A percentile compares a stretch with the other conserved stretches of the same genome.
Evolutionary conservation across 2,329 filamentous ascomycete genomes (phyloP).

Genomic region (Lecanosticta acicola): DNA sequence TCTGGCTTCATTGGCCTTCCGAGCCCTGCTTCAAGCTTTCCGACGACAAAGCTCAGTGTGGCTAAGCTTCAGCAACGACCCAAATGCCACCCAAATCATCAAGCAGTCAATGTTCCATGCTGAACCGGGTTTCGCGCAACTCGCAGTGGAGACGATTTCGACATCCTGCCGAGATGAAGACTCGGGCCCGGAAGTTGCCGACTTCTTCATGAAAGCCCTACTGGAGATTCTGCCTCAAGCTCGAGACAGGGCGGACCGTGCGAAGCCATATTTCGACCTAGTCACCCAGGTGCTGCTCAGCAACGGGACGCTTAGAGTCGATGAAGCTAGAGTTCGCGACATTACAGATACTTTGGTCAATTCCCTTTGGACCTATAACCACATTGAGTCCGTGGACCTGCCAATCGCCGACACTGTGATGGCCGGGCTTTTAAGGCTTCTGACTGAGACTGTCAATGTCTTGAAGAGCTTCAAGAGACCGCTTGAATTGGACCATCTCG

Average conservation of each 20-base stretch:
- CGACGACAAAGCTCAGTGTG: constrained; percentile 29
- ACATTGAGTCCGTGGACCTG: constrained; percentile 22
- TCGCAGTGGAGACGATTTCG: constrained; percentile 16
- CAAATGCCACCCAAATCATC: constrained; percentile 35
- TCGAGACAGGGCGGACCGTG: constrained; percentile 7
- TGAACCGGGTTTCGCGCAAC: constrained; percentile 12
- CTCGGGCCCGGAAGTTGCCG: constrained; percentile 11
- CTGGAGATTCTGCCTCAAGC: constrained; percentile 20
- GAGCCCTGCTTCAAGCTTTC: constrained; percentile 7
- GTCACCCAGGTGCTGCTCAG: constrained; percentile 13
- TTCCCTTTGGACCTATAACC: constrained; percentile 19
- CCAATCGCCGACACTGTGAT: constrained; percentile 22
- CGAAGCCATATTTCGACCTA: constrained; percentile 21
- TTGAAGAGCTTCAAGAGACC: constrained; percentile 30
- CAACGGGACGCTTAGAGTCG: constrained; percentile 9
- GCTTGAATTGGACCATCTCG: constrained; percentile 20
- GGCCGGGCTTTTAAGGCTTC: constrained; percentile 35
- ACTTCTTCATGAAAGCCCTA: constrained; percentile 22
- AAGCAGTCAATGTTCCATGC: constrained; percentile 20
- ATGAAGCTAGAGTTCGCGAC: constrained; percentile 20
- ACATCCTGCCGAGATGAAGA: constrained; percentile 21
- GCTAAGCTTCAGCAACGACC: constrained; percentile 16
- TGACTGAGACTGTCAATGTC: constrained; percentile 31
- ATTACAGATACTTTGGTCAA: constrained; percentile 16
- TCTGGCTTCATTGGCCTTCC: not conserved